Conservation (phyloP, 495 filamentous ascomycete species). For the Letharia columbiana region DNA sequence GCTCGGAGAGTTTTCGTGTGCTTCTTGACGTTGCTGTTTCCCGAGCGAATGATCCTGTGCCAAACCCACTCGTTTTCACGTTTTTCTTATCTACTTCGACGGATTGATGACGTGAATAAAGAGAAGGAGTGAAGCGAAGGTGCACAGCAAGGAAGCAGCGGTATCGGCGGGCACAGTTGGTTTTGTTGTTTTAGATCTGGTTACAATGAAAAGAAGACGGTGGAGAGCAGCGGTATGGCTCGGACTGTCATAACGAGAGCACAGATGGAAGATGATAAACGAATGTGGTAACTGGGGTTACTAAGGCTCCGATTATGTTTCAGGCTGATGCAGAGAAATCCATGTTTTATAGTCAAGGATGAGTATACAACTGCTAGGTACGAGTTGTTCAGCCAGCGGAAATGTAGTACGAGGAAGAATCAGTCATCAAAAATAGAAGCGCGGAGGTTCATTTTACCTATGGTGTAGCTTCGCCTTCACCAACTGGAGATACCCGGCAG, state of each 20-base stretch:
- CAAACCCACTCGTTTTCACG: neutral
- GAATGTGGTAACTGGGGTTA: conserved; percentile 9
- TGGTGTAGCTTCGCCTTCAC: conserved; percentile 9
- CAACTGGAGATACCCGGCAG: conserved; percentile 9
- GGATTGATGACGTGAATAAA: neutral
- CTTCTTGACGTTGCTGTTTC: neutral
- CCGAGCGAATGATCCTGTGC: neutral
- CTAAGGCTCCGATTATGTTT: conserved; percentile 14
- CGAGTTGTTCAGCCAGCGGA: conserved; percentile 14
- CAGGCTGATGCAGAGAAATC: conserved; percentile 10
- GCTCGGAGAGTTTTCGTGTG: neutral
- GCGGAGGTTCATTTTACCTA: conserved; percentile 16
- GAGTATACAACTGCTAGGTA: conserved; percentile 14
- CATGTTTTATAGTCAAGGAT: conserved; percentile 8
- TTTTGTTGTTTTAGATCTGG: neutral
- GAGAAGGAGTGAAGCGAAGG: neutral
- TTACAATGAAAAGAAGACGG: neutral
- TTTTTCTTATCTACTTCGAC: neutral
- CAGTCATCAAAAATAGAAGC: conserved; percentile 13
- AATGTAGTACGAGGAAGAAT: conserved; percentile 6
- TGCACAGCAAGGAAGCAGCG: neutral
- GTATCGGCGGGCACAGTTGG: neutral
- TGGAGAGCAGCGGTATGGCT: neutral
- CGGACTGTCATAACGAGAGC: conserved; percentile 9
- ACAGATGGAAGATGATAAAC: conserved; percentile 9